A percentile compares a stretch with the other conserved stretches of the same genome.
phyloP scores from a whole-genome alignment of 257 asterid genomes.

The Solanum lycopersicoides region DNA sequence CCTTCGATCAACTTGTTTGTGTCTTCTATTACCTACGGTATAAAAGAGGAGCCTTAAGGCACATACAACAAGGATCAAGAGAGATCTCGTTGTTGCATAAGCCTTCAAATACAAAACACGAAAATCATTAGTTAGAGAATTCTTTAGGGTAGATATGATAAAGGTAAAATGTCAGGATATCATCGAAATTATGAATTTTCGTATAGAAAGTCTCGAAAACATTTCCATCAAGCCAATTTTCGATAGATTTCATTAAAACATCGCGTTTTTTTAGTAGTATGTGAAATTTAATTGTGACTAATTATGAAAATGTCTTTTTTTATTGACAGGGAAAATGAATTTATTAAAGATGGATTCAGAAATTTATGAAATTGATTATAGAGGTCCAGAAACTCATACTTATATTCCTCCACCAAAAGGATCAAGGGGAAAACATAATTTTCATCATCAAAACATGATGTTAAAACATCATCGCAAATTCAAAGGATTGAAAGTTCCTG shows the following conservation, averaged over 20 bases:
- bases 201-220: background rate
- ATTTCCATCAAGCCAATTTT: background rate
- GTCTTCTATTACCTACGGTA: background rate
- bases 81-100: background rate
- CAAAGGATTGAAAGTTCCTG: slow-evolving; percentile 1
- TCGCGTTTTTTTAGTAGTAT: background rate
- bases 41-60: background rate
- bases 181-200: background rate
- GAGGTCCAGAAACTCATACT: slow-evolving; percentile 51
- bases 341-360: slow-evolving; percentile 21
- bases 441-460: slow-evolving; percentile 9
- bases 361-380: slow-evolving; percentile 36
- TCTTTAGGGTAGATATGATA: background rate
- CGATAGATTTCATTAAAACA: background rate
- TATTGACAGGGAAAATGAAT: slow-evolving; percentile 17
- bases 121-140: background rate
- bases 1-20: background rate
- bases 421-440: slow-evolving; percentile 17
- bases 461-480: slow-evolving; percentile 19
- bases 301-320: background rate
- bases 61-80: background rate
- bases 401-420: slow-evolving; percentile 34
- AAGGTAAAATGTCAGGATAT: background rate
- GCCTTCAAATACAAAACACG: background rate
- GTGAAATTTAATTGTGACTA: background rate